Base-by-base conservation (phyloP, 148 eudicot species). In the Dysphania ambrosioides region DNA sequence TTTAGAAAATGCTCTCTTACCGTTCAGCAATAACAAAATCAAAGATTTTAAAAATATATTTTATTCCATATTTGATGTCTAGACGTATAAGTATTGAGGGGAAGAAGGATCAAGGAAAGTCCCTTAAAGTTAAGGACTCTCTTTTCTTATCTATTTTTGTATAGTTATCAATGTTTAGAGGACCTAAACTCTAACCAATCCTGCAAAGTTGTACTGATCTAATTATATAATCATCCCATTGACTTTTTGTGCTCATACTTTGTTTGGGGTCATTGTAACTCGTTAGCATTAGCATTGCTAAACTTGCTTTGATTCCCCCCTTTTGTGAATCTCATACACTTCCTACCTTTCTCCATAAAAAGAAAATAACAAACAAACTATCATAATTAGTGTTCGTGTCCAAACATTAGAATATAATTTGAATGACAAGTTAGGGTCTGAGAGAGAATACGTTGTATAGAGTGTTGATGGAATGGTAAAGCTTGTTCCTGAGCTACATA, bases 1-100 rank as follows among this genome's bases (percentile, higher is more conserved):
- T 64, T 65, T 66, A 44, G 34, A 61, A 75, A 71, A 75, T 75
- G 42, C 62, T 21, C 24, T 75, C 68, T 27, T 75, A 70, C 72
- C 53, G 75, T 62, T 64, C 64, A 66, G 30, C 68, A 69, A 77
- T 58, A 69, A 59, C 5, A 47, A 47, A 47, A 47, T 13, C 13
- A 11, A 30, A 40, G 65, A 3, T 36, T 18, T 72, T 30, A 27
- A 35, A 23, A 65, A 60, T 9, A 26, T 3, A 42, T 23, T 60
- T 62, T 75, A 75, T 80, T 80, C 75, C 55, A 32, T 73, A 53
- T 72, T 75, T 41, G 40, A 65, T 41, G 40, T 56, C 23, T 30
- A 70, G 18, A 71, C 68, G 82, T 75, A 15, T 64, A 55, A 75
- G 72, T 70, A 70, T 56, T 80, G 79, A 80, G 64, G 71, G 51